Percentiles rank a stretch among this genome's conserved stretches.
Evolutionary conservation across 495 filamentous ascomycete species (phyloP).

Genomic region (Halenospora varia): DNA sequence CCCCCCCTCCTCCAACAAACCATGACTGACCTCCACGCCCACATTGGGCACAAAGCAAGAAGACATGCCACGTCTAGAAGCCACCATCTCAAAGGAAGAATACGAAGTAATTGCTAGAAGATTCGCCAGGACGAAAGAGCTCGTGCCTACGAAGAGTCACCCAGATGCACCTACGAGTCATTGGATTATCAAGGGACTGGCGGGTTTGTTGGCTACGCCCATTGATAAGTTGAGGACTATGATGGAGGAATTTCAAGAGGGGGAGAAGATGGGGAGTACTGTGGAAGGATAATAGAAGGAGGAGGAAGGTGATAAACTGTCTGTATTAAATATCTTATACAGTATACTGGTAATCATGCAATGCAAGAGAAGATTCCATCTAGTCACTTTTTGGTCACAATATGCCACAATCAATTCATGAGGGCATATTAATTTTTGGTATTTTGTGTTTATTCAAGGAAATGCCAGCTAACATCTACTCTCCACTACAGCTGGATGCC

Average conservation of each 20-base stretch:
- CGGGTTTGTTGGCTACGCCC: not conserved
- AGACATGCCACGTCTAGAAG: not conserved
- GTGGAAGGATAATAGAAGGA: not conserved
- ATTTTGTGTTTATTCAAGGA: no score
- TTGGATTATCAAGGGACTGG: not conserved
- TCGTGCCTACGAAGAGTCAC: not conserved
- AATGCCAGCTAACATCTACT: no score
- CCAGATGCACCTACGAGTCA: not conserved
- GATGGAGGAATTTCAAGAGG: not conserved
- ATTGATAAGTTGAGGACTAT: not conserved
- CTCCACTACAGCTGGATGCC: no score
- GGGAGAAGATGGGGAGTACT: not conserved
- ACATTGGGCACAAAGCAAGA: not conserved
- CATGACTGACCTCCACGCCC: not conserved
- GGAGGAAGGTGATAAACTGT: no score
- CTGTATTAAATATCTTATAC: no score
- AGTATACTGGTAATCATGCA: no score
- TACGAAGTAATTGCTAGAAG: not conserved
- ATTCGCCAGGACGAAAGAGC: not conserved
- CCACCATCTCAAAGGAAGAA: not conserved
- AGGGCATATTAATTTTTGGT: no score
- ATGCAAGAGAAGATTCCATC: no score
- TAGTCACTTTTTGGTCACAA: no score
- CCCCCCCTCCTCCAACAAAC: not conserved
- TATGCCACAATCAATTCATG: no score